Evolutionary conservation across 768 basidiomycete species (phyloP), one percentile per base, ranked within the genome.

Genomic region (Zangia roseola): DNA sequence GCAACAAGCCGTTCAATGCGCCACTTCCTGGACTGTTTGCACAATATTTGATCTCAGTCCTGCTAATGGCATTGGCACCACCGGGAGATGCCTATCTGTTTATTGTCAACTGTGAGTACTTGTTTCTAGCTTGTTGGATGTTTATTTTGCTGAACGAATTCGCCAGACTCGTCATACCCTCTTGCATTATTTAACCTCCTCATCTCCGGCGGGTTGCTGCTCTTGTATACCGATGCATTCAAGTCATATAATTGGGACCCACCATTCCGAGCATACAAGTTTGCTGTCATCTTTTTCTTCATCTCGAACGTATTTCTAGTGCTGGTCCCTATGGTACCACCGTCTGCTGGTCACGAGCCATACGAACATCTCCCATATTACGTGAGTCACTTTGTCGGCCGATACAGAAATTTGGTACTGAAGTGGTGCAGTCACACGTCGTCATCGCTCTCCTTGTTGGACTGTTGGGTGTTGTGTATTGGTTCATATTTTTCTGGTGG

Each of bases 61-160:
- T 75, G 10, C 70, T 86, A 47, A 69, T 85, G 40, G 56, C 81
- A 6, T 72, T 73, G 1, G 73, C 83, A 0, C 88, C 88, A 0
- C 76, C 84, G 0, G 87, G 89, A 3, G 88, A 90, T 55, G 85
- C 84, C 0, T 91, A 87, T 58, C 72, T 81, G 25, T 88, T 91
- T 65, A 74, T 83, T 56, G 73, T 86, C 47, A 85, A 80, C 57
- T 61, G 86, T 84, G 43, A 52, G 84, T 63, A 19, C 16, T 21
- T 8, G 10, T 43, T 17, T 20, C 25, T 23, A 31, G 46, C 17
- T 40, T 25, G 24, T 25, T 8, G 34, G 25, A 3, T 19, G 5
- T 17, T 19, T 24, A 26, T 14, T 13, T n/a, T n/a, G n/a, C 43
- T 50, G 17, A 49, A 23, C 31, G 10, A 21, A 20, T 13, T 30